Evolutionary conservation across 2,329 filamentous ascomycete genomes (phyloP).

Genomic region (Aspergillus fumigatiaffinis): DNA sequence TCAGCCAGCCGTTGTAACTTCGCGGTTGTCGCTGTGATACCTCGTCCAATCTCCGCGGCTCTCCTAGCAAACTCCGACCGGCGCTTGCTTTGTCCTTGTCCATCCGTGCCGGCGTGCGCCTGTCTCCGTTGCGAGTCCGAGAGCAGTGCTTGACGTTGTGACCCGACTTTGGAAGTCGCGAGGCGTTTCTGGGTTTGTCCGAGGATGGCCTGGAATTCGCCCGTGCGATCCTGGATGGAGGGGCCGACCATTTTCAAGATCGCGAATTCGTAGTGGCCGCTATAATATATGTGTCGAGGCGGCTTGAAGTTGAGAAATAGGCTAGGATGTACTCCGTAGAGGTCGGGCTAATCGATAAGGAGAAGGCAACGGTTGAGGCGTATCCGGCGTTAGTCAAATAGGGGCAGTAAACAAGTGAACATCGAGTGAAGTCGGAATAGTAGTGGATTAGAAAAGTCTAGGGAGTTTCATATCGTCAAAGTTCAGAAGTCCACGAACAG

Average conservation of each 20-base stretch:
- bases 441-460: neutral
- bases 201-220: conserved; percentile 91
- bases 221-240: conserved; percentile 93
- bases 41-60: conserved; percentile 86
- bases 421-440: neutral
- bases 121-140: conserved; percentile 61
- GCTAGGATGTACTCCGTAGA: neutral
- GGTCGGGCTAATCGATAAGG: conserved; percentile 33
- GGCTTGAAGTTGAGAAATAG: neutral
- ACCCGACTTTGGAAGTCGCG: conserved; percentile 69
- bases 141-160: conserved; percentile 77
- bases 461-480: neutral
- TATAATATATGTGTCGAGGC: neutral
- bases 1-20: conserved; percentile 93
- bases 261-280: neutral
- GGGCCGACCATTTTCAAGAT: conserved; percentile 48
- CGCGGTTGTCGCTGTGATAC: conserved; percentile 87
- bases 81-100: conserved; percentile 41
- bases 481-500: neutral
- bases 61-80: conserved; percentile 90
- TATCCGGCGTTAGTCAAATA: conserved; percentile 11
- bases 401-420: neutral
- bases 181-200: conserved; percentile 78
- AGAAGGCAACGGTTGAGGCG: conserved; percentile 19
- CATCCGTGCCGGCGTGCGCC: conserved; percentile 58